Evolutionary conservation across 495 filamentous ascomycete genomes (phyloP), one percentile per base, ranked within the genome.

Genomic region (Penicillium mononematosum): DNA sequence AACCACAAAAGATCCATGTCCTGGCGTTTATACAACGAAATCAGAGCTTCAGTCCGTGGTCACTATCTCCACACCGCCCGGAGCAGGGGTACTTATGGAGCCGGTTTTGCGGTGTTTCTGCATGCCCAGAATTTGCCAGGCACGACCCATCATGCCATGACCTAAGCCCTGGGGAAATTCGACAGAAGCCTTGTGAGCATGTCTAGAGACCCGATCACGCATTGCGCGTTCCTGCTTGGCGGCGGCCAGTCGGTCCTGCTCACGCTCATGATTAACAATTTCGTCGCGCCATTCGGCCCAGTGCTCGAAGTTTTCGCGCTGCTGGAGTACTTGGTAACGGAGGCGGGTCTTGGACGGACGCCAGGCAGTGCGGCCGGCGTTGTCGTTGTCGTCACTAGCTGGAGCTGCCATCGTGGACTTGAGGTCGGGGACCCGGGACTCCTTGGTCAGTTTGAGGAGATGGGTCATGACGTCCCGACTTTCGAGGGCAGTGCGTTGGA

Each of bases 381-480:
- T 74, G 73, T 68, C 57, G 5, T 60, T 45, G 11, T 63, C 58
- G 10, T 31, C 29, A 27, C 22, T 42, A n/a, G 36, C 24, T 11
- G 59, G 44, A 1, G 70, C 41, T 10, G 57, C 63, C 25, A 88
- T 66, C 47, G 71, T 72, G 24, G 73, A 71, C 31, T 73, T 75
- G 29, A 81, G 63, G 54, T 89, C 85, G 58, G 77, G 83, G 12
- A 90, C 65, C 48, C 72, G 79, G 1, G 86, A 82, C 2, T 78
- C 74, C 24, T 81, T 78, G 2, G 84, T 85, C 42, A 93, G 76
- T 53, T 83, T 81, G 47, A 93, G 78, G 38, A 95, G 79, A 67
- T 90, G 87, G 9, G 80, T 76, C 22, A 94, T 76, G 24, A 87
- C 84, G 24, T 89, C 89, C 45, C 82, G 76, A 56, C 85, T 85